Conservation (phyloP, 345 rosid species). For the Citrus unshiu region DNA sequence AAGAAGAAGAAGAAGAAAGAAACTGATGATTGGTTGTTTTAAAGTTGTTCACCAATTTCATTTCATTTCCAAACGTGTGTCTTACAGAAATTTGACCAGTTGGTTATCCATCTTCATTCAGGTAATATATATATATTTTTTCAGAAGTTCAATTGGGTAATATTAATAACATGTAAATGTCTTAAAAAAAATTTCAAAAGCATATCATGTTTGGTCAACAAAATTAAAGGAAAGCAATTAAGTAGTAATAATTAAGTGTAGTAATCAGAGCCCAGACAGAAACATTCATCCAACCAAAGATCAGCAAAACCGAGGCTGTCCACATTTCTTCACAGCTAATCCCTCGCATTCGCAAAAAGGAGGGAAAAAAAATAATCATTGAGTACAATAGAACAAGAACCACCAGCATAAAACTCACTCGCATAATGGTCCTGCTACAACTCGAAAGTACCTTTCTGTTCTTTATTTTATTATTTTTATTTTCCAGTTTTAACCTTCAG, state of each 20-base stretch:
- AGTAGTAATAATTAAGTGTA: background rate
- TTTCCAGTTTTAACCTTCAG: background rate
- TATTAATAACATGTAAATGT: too few species aligned
- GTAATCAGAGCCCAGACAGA: slow-evolving; percentile 1
- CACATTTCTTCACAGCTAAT: slow-evolving; percentile 4
- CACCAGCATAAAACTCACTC: background rate
- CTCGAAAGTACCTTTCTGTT: background rate
- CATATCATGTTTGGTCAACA: too few species aligned
- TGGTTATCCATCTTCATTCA: background rate
- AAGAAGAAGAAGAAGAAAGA: too few species aligned
- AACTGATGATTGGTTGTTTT: too few species aligned
- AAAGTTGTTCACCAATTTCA: background rate
- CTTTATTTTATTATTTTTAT: background rate
- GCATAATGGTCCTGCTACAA: background rate
- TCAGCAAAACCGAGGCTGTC: slow-evolving; percentile 18
- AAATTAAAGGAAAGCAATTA: background rate
- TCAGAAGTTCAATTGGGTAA: too few species aligned
- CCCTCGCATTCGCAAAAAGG: background rate
- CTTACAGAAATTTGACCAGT: background rate
- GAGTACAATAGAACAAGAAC: background rate
- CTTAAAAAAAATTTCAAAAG: too few species aligned
- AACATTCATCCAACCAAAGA: slow-evolving; percentile 10
- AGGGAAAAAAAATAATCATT: background rate
- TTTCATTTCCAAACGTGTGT: background rate
- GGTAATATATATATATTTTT: too few species aligned